Evolutionary conservation across 2,329 filamentous ascomycete species (phyloP), one percentile per base, ranked within the genome.

Genomic region (Westerdykella ornata): DNA sequence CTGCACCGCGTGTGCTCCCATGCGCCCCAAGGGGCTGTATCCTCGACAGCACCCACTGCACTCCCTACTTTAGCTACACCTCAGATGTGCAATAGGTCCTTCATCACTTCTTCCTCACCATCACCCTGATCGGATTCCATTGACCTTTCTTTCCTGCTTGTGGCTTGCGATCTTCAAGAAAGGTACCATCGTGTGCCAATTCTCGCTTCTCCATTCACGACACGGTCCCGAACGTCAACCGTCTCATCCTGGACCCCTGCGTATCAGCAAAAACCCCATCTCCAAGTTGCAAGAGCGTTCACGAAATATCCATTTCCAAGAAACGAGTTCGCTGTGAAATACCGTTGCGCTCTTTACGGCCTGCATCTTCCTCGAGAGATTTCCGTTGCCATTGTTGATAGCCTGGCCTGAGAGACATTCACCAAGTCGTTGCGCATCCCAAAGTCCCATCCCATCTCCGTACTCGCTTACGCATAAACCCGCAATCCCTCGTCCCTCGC

Each of bases 171-270:
- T 40, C 36, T 34, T 41, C 39, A 45, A 39, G 38, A 26, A 16
- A 35, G 22, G 18, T 15, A 39, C 37, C 26, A 15, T 29, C 34
- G 35, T 42, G 35, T 16, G 16, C 37, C 17, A 38, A 33, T 39
- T 32, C 38, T 44, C 38, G 35, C 20, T 37, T 35, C 39, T 38
- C 40, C 34, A 41, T 42, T 43, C 43, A 37, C 48, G 42, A 51
- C 46, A 44, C 49, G 41, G 17, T 47, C 52, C 58, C 58, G 46
- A 59, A 65, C 61, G 52, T 52, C 47, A 45, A 56, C 47, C 49
- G 61, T 65, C 59, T 65, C 61, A 62, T 44, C 36, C n/a, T 26
- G 4, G 17, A 46, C 55, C 51, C 54, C 49, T 56, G 48, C 51
- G 53, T 61, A 48, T 56, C 57, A 57, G 48, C 41, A 17, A 22